These are phyloP conservation scores for Solanum lycopersicoides DNA, from an alignment of 257 asterid genomes.

Conservation along the genomic window DNA sequence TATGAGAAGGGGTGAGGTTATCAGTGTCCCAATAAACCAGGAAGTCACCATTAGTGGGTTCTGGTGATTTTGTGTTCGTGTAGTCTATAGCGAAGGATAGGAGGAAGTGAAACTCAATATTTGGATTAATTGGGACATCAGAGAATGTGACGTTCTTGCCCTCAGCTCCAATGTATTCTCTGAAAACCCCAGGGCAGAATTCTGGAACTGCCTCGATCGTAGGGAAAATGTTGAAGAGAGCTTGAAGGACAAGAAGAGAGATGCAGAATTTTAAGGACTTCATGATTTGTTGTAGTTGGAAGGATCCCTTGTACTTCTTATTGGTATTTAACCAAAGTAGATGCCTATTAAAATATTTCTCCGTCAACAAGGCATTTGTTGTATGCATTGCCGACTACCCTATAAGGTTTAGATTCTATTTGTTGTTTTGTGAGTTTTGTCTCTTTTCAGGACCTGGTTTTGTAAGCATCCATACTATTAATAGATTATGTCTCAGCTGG, in stretches of 20 bases:
- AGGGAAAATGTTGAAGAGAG: slow-evolving; percentile 3
- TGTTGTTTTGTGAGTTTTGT: background rate
- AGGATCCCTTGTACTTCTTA: background rate
- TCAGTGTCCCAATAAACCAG: slow-evolving; percentile 42
- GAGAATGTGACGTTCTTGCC: slow-evolving; percentile 32
- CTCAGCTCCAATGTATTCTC: slow-evolving; percentile 73
- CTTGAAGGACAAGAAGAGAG: slow-evolving; percentile 17
- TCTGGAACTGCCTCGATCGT: slow-evolving; percentile 9
- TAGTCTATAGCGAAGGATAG: slow-evolving; percentile 68
- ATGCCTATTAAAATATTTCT: background rate
- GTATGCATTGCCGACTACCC: background rate
- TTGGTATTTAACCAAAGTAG: background rate
- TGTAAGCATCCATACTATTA: background rate
- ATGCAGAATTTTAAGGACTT: slow-evolving; percentile 12
- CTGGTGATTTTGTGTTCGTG: slow-evolving; percentile 27
- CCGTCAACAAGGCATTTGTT: background rate
- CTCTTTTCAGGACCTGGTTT: background rate
- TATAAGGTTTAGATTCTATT: background rate
- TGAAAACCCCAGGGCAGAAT: slow-evolving; percentile 31
- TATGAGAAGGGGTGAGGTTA: slow-evolving; percentile 44
- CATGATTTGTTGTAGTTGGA: slow-evolving; percentile 18
- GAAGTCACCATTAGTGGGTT: slow-evolving; percentile 56
- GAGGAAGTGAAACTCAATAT: slow-evolving; percentile 50
- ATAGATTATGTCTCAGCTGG: background rate
- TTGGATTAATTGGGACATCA: slow-evolving; percentile 33